phyloP scores from a whole-genome alignment of 805 yeast genomes.

The Pichia heedii region DNA sequence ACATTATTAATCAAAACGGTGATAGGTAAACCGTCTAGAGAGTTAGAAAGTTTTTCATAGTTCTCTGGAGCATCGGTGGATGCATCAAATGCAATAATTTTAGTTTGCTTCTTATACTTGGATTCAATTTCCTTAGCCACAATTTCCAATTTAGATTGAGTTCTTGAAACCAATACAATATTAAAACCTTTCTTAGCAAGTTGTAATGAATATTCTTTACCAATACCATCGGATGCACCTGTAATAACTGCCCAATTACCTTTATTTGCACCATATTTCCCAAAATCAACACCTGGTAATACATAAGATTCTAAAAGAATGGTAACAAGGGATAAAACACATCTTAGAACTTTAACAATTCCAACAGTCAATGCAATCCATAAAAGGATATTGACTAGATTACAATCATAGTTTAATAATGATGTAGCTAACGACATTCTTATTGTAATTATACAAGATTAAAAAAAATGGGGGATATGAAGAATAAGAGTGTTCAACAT shows the following conservation, averaged over 20 bases:
- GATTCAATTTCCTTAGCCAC: conserved; percentile 54
- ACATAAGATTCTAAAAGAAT: conserved; percentile 55
- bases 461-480: not conserved
- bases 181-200: conserved; percentile 82
- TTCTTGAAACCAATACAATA: conserved; percentile 75
- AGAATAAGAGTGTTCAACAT: not conserved
- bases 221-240: conserved; percentile 97
- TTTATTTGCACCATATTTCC: conserved; percentile 65
- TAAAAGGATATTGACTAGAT: conserved; percentile 15
- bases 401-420: conserved; percentile 2
- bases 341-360: conserved; percentile 44
- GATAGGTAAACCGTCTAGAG: conserved; percentile 47
- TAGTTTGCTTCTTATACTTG: conserved; percentile 54
- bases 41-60: conserved; percentile 41
- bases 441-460: too few species aligned
- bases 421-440: not conserved
- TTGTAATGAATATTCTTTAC: conserved; percentile 83
- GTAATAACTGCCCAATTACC: conserved; percentile 92
- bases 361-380: conserved; percentile 51
- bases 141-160: conserved; percentile 61
- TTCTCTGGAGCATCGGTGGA: conserved; percentile 50
- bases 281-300: conserved; percentile 49
- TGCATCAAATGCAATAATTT: conserved; percentile 70
- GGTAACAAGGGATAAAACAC: conserved; percentile 41
- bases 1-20: conserved; percentile 84